Conservation (phyloP, 2,329 filamentous ascomycete genomes). For the Phaeosphaeria sp. region DNA sequence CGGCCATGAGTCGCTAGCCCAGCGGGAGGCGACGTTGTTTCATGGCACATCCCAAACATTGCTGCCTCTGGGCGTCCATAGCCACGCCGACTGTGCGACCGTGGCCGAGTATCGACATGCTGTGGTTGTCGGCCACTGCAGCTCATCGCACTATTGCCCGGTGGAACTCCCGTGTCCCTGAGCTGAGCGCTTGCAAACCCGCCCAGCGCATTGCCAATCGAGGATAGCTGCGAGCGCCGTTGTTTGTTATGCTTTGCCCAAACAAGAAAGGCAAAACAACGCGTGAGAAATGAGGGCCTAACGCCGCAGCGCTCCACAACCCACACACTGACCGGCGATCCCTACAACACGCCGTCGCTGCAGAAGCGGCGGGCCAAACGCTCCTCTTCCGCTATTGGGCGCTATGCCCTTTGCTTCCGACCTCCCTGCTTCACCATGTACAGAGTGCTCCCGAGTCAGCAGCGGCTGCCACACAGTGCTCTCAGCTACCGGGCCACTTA, state of each 20-base stretch:
- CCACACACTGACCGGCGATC: conserved; percentile 36
- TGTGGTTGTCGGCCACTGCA: conserved; percentile 28
- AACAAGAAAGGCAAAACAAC: conserved; percentile 41
- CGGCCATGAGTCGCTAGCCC: conserved; percentile 23
- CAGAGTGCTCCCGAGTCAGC: conserved; percentile 19
- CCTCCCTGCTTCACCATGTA: conserved; percentile 7
- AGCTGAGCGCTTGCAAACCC: neutral
- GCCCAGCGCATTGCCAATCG: conserved; percentile 3
- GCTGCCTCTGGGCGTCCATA: conserved; percentile 14
- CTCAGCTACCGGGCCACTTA: conserved; percentile 26
- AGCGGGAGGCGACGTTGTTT: conserved; percentile 28
- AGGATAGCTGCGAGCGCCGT: conserved; percentile 7
- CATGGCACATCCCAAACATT: conserved; percentile 29
- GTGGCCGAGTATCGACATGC: conserved; percentile 26
- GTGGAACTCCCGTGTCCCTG: conserved; percentile 19
- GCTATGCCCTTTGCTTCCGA: neutral
- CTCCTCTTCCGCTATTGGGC: conserved; percentile 28
- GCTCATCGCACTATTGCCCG: conserved; percentile 24
- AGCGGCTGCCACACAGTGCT: conserved; percentile 8
- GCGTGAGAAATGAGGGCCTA: conserved; percentile 42
- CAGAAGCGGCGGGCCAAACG: conserved; percentile 13
- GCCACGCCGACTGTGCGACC: conserved; percentile 30
- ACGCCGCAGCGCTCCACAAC: neutral
- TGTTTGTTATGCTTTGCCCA: conserved; percentile 35
- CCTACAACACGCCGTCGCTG: conserved; percentile 28